These are phyloP conservation scores for Scheffersomyces illinoinensis DNA, from an alignment of 1,139 yeast species.

Conservation along the genomic window DNA sequence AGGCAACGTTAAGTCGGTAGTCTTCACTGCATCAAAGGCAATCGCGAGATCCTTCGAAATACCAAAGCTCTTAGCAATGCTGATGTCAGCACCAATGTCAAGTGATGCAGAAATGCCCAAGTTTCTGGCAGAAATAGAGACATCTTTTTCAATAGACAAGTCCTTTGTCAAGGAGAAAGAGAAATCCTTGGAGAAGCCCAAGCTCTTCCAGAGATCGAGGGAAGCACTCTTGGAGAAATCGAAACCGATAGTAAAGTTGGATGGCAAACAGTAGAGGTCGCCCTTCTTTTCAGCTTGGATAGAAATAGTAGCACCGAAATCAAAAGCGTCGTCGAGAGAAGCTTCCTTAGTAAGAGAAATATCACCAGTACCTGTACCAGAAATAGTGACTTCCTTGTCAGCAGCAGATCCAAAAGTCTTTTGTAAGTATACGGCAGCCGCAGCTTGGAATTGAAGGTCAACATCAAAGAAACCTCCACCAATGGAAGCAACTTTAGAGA, in stretches of 20 bases:
- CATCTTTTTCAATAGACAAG: conserved; percentile 5
- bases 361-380: conserved; percentile 18
- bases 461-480: conserved; percentile 28
- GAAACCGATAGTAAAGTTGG: conserved; percentile 24
- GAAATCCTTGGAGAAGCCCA: conserved; percentile 16
- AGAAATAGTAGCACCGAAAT: conserved; percentile 16
- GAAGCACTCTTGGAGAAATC: conserved; percentile 16
- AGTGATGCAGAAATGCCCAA: conserved; percentile 4
- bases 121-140: conserved; percentile 10
- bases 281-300: conserved; percentile 20
- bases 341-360: background rate
- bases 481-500: conserved; percentile 25
- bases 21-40: background rate
- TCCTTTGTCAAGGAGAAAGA: conserved; percentile 13
- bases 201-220: conserved; percentile 15
- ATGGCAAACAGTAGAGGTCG: conserved; percentile 32
- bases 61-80: conserved; percentile 4
- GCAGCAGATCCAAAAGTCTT: background rate
- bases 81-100: conserved; percentile 14
- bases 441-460: conserved; percentile 15
- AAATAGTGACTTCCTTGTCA: conserved; percentile 10
- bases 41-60: background rate
- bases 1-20: conserved; percentile 17
- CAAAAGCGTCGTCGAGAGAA: background rate
- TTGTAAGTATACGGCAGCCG: conserved; percentile 5